Conservation (phyloP, 371 early-diverging fungal species). For the Parasitella parasitica region DNA sequence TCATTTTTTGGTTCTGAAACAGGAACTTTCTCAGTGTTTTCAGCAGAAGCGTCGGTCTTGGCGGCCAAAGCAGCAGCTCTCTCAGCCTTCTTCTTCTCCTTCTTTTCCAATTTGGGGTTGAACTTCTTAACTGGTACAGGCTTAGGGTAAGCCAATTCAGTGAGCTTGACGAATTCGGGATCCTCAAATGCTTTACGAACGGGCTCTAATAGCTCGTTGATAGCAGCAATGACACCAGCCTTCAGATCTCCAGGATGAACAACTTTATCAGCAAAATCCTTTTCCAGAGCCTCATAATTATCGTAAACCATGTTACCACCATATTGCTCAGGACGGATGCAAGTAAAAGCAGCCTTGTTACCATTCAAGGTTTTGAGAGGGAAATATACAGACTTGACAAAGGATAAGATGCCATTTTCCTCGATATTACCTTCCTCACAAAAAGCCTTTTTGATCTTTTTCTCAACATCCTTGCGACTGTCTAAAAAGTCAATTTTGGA, state of each 20-base stretch:
- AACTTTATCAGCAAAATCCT: constrained; percentile 83
- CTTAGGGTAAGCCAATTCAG: constrained; percentile 71
- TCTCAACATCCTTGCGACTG: constrained; percentile 77
- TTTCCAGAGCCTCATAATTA: constrained; percentile 75
- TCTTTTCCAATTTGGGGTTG: constrained; percentile 48
- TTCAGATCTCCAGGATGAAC: constrained; percentile 99
- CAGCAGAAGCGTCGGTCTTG: constrained; percentile 18
- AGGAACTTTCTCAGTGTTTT: neutral
- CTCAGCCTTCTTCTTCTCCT: constrained; percentile 32
- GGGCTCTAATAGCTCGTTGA: constrained; percentile 92
- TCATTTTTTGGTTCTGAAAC: constrained; percentile 14
- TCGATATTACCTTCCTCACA: constrained; percentile 97
- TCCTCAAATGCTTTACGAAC: constrained; percentile 79
- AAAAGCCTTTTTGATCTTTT: constrained; percentile 97
- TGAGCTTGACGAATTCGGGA: constrained; percentile 65
- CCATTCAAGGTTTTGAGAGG: constrained; percentile 72
- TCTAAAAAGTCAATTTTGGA: constrained; percentile 99
- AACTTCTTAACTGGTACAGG: constrained; percentile 41
- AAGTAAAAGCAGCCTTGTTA: constrained; percentile 62
- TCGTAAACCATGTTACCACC: constrained; percentile 84
- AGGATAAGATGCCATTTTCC: constrained; percentile 93
- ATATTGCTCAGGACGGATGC: constrained; percentile 83
- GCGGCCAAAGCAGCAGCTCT: constrained; percentile 32
- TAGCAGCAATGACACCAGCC: constrained; percentile 78
- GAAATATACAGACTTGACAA: constrained; percentile 91